These are phyloP conservation scores for Trichoderma sp. DNA, from an alignment of 2,329 filamentous ascomycete genomes.

Conservation along the genomic window DNA sequence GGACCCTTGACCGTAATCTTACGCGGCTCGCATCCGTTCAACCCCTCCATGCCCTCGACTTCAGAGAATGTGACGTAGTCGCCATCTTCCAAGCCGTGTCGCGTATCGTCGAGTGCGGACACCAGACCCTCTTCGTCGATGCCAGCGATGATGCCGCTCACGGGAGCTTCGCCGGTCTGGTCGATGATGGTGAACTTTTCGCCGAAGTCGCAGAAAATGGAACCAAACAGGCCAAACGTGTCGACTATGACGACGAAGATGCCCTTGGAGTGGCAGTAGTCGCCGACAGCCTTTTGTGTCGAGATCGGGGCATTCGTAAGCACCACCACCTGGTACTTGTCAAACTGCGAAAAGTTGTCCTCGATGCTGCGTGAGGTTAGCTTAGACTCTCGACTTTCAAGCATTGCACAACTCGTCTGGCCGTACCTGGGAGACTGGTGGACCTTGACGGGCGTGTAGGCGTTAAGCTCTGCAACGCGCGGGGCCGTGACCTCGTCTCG, in stretches of 20 bases:
- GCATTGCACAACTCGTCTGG: conserved; percentile 24
- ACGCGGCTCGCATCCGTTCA: conserved; percentile 81
- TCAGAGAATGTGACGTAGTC: conserved; percentile 96
- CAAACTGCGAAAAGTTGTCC: conserved; percentile 76
- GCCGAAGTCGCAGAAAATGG: conserved; percentile 96
- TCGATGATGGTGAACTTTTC: conserved; percentile 91
- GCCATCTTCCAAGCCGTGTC: conserved; percentile 93
- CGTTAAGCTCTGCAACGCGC: conserved; percentile 90
- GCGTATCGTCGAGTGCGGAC: conserved; percentile 89
- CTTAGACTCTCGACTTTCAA: no score
- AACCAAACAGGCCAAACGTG: conserved; percentile 91
- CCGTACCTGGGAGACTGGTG: conserved; percentile 62
- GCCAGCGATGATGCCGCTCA: conserved; percentile 84
- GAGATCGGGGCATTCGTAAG: conserved; percentile 81
- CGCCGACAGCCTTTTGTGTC: conserved; percentile 79
- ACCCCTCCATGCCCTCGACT: conserved; percentile 83
- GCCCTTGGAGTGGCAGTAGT: conserved; percentile 91
- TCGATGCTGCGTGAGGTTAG: conserved; percentile 57
- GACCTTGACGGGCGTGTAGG: conserved; percentile 87
- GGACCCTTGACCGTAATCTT: conserved; percentile 94
- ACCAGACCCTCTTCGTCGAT: conserved; percentile 90
- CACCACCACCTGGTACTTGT: conserved; percentile 90
- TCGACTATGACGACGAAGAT: conserved; percentile 89
- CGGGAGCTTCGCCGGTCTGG: conserved; percentile 83
- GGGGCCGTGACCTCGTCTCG: conserved; percentile 85